These are phyloP conservation scores for Fusarium anguioides DNA, from an alignment of 2,329 filamentous ascomycete species.

Conservation along the genomic window DNA sequence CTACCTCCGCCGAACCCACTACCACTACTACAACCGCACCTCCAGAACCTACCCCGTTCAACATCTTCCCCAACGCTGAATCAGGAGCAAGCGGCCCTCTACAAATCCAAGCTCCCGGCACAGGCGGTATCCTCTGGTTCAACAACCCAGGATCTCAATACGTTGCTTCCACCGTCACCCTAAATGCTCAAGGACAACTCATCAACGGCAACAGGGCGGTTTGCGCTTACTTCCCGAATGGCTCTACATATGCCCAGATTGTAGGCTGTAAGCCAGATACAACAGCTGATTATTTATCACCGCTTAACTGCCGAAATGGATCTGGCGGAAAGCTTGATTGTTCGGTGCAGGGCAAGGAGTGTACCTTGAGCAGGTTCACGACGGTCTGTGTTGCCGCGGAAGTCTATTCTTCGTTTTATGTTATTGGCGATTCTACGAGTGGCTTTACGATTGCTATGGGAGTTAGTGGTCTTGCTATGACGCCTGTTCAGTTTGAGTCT, in stretches of 20 bases:
- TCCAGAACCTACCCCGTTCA: background rate
- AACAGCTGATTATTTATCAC: accelerated
- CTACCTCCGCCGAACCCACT: background rate
- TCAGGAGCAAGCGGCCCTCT: background rate
- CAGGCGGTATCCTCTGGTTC: background rate
- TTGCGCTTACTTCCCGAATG: background rate
- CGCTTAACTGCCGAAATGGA: too few relatives aligned
- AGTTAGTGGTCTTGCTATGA: too few relatives aligned
- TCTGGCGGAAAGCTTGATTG: background rate
- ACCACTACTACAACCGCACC: background rate
- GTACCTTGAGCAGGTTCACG: background rate
- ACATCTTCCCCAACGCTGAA: background rate
- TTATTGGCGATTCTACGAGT: too few relatives aligned
- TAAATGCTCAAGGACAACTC: background rate
- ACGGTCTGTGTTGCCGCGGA: too few relatives aligned
- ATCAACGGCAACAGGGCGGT: background rate
- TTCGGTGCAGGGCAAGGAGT: background rate
- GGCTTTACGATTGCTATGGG: too few relatives aligned
- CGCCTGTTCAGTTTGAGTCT: too few relatives aligned
- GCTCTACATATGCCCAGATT: background rate
- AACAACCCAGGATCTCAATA: background rate
- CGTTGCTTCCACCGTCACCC: background rate
- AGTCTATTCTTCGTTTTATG: too few relatives aligned
- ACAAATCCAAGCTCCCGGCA: background rate
- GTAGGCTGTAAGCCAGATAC: background rate